These are phyloP conservation scores for Aureobasidium lini DNA, from an alignment of 2,329 filamentous ascomycete species.

Conservation along the genomic window DNA sequence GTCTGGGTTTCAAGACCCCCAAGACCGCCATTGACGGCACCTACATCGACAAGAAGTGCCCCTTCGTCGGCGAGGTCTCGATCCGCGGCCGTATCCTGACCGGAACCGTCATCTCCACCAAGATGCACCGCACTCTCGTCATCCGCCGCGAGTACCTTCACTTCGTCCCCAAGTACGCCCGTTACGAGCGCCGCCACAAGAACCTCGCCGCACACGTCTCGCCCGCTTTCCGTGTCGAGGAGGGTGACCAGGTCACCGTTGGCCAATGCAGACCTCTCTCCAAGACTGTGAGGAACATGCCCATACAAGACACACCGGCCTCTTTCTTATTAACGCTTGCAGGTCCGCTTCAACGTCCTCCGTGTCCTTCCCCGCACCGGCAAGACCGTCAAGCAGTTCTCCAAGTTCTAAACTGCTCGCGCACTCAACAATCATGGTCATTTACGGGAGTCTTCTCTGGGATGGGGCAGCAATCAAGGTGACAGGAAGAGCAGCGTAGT, in stretches of 20 bases:
- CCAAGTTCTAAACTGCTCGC: conserved; percentile 74
- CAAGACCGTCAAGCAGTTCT: conserved; percentile 96
- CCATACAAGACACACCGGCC: too few relatives aligned
- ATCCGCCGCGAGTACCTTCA: conserved; percentile 99
- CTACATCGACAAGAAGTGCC: conserved; percentile 99
- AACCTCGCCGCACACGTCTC: conserved; percentile 99
- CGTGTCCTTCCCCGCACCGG: conserved; percentile 95
- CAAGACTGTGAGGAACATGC: conserved; percentile 99
- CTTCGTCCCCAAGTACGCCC: conserved; percentile 98
- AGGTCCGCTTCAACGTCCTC: conserved; percentile 99
- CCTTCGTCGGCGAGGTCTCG: conserved; percentile 97
- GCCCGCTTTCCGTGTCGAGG: conserved; percentile 99
- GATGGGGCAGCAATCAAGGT: conserved; percentile 6
- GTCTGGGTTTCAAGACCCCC: conserved; percentile 97
- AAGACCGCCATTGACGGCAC: conserved; percentile 96
- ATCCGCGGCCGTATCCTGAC: conserved; percentile 99
- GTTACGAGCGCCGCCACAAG: conserved; percentile 99
- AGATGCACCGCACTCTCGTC: conserved; percentile 99
- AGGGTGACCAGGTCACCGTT: conserved; percentile 98
- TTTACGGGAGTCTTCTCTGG: conserved; percentile 16
- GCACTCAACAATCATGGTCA: conserved; percentile 10
- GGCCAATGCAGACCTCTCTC: conserved; percentile 98
- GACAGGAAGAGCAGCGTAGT: conserved; percentile 8
- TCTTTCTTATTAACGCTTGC: too few relatives aligned
- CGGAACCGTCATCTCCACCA: conserved; percentile 97